Evolutionary conservation across 139 green algal genomes (phyloP).

Genomic region (Chlorella sp.): DNA sequence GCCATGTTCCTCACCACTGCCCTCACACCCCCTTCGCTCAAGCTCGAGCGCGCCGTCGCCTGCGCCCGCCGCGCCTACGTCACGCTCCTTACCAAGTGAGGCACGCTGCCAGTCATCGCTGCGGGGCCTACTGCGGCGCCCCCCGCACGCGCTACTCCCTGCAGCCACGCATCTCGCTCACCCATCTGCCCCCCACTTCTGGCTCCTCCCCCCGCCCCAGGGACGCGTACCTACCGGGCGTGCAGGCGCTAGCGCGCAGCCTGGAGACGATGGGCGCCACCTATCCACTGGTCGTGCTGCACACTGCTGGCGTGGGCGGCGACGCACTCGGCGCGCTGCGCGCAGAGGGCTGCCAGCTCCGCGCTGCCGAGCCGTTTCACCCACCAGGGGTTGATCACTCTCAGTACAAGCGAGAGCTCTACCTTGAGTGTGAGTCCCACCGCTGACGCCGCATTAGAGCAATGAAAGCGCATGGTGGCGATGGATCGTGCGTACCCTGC

Average conservation of each 20-base stretch:
- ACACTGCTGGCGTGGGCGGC: slow-evolving; percentile 17
- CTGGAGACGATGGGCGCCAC: not conserved
- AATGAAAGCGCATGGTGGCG: too few relatives aligned
- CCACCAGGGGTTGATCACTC: slow-evolving; percentile 10
- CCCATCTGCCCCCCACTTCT: not conserved
- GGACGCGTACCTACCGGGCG: slow-evolving; percentile 32
- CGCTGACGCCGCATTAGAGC: too few relatives aligned
- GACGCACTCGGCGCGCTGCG: not conserved
- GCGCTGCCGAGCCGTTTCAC: not conserved
- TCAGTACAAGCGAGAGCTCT: slow-evolving; percentile 28
- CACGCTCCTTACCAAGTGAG: slow-evolving; percentile 28
- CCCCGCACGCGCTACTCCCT: not conserved
- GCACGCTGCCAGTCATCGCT: not conserved
- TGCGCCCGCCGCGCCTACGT: slow-evolving; percentile 32
- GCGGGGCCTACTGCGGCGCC: not conserved
- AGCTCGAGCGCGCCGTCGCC: too few relatives aligned
- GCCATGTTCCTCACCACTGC: too few relatives aligned
- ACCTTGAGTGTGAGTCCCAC: slow-evolving; percentile 6
- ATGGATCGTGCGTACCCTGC: too few relatives aligned
- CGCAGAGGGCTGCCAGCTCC: slow-evolving; percentile 2
- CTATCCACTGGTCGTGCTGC: slow-evolving; percentile 26
- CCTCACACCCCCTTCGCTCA: too few relatives aligned
- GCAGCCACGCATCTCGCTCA: not conserved
- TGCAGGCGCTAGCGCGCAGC: slow-evolving; percentile 23
- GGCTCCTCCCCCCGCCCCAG: not conserved